These are phyloP conservation scores for Murraya paniculata DNA, from an alignment of 345 rosid species.

Conservation along the genomic window DNA sequence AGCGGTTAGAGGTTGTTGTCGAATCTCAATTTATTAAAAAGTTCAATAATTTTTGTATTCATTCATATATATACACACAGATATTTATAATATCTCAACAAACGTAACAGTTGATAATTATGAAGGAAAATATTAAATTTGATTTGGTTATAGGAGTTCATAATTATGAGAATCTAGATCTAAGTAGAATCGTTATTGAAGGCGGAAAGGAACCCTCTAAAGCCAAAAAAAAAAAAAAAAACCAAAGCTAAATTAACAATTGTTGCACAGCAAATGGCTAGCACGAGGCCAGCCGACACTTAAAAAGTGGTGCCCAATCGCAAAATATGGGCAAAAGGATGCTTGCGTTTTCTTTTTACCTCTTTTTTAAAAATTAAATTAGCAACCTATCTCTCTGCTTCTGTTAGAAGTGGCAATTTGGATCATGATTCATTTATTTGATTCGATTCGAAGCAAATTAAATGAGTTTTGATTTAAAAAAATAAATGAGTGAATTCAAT, in stretches of 20 bases:
- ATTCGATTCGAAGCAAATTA: too few species aligned
- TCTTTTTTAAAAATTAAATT: not conserved
- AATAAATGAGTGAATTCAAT: too few species aligned
- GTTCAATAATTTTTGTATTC: too few species aligned
- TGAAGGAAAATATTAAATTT: not conserved
- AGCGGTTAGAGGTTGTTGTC: not conserved
- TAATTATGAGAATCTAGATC: constrained; percentile 4
- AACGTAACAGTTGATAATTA: not conserved
- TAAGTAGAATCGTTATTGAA: constrained; percentile 12
- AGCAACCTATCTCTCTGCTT: not conserved
- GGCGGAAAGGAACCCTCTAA: not conserved
- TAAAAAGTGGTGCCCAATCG: constrained; percentile 16
- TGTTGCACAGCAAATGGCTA: not conserved
- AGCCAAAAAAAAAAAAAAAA: not conserved
- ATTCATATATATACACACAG: too few species aligned
- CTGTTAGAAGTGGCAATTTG: too few species aligned
- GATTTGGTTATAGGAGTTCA: not conserved
- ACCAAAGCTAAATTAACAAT: too few species aligned
- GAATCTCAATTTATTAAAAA: not conserved
- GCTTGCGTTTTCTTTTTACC: not conserved
- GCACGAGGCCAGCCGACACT: constrained; percentile 42
- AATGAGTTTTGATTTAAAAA: too few species aligned
- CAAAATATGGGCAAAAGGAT: constrained; percentile 9
- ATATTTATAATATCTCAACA: not conserved
- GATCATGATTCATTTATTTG: too few species aligned